Evolutionary conservation across 108 stramenopile genomes (phyloP).

Genomic region (Stephanodiscus triporus): DNA sequence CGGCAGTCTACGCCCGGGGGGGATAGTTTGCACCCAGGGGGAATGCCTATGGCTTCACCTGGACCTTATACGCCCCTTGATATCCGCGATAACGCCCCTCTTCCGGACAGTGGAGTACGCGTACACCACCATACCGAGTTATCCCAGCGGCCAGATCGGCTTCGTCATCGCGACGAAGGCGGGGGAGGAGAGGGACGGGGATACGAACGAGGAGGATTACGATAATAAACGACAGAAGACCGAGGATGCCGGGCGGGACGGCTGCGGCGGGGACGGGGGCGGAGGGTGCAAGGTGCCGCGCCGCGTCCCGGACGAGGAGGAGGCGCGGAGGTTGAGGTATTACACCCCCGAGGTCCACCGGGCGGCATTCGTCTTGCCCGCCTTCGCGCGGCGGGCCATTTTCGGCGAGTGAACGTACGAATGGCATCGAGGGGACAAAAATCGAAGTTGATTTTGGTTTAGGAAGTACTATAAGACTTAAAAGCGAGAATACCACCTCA

Average conservation of each 20-base stretch:
- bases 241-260: neutral
- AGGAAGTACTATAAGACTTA: no score
- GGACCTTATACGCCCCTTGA: conserved; percentile 85
- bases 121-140: conserved; percentile 97
- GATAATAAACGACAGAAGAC: neutral
- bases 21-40: conserved; percentile 97
- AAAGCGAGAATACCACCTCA: no score
- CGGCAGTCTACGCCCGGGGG: conserved; percentile 84
- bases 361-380: conserved; percentile 95
- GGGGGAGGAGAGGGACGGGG: neutral
- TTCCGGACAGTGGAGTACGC: conserved; percentile 94
- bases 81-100: conserved; percentile 64
- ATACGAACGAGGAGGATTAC: neutral
- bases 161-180: conserved; percentile 91
- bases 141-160: conserved; percentile 98
- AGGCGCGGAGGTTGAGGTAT: conserved; percentile 77
- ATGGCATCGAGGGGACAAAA: no score
- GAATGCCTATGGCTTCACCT: conserved; percentile 98
- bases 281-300: conserved; percentile 64
- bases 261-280: neutral
- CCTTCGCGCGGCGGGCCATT: conserved; percentile 72
- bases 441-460: no score
- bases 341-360: conserved; percentile 91
- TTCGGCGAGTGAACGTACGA: conserved; percentile 41
- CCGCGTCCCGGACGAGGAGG: conserved; percentile 54